These are phyloP conservation scores for Suillus discolor DNA, from an alignment of 768 basidiomycete species.

Conservation along the genomic window DNA sequence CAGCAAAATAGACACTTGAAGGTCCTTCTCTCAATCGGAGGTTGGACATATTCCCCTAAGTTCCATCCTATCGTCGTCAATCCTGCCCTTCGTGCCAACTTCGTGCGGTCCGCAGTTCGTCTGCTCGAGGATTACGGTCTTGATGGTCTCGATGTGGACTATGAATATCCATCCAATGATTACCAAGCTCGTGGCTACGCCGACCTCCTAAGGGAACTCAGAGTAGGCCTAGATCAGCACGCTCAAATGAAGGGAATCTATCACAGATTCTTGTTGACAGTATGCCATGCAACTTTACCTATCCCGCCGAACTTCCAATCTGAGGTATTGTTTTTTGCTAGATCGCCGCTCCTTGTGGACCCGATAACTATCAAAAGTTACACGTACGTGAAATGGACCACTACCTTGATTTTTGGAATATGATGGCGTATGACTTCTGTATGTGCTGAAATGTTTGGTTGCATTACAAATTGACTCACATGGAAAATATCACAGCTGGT, in stretches of 20 bases:
- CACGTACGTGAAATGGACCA: slow-evolving; percentile 83
- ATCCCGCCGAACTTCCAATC: slow-evolving; percentile 4
- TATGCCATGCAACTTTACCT: slow-evolving; percentile 29
- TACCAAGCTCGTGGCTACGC: slow-evolving; percentile 83
- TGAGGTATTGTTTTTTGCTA: slow-evolving; percentile 30
- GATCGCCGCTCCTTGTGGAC: slow-evolving; percentile 94
- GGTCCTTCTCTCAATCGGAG: slow-evolving; percentile 87
- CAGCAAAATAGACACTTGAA: slow-evolving; percentile 81
- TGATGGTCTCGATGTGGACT: slow-evolving; percentile 91
- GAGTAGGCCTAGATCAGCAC: slow-evolving; percentile 75
- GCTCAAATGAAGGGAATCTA: slow-evolving; percentile 61
- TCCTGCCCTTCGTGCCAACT: slow-evolving; percentile 62
- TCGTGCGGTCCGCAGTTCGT: slow-evolving; percentile 79
- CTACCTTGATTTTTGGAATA: slow-evolving; percentile 93
- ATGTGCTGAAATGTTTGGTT: slow-evolving; percentile 21
- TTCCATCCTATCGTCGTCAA: slow-evolving; percentile 83
- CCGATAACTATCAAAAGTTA: slow-evolving; percentile 81
- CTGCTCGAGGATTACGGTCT: slow-evolving; percentile 90
- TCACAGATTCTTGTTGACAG: slow-evolving; percentile 74
- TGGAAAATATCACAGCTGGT: slow-evolving; percentile 50
- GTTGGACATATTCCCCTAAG: slow-evolving; percentile 90
- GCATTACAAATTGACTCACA: slow-evolving; percentile 16
- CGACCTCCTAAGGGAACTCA: slow-evolving; percentile 74
- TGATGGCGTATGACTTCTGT: slow-evolving; percentile 94
- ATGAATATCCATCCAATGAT: slow-evolving; percentile 86